Conservation (phyloP, 768 basidiomycete genomes). For the Mycena amicta region DNA sequence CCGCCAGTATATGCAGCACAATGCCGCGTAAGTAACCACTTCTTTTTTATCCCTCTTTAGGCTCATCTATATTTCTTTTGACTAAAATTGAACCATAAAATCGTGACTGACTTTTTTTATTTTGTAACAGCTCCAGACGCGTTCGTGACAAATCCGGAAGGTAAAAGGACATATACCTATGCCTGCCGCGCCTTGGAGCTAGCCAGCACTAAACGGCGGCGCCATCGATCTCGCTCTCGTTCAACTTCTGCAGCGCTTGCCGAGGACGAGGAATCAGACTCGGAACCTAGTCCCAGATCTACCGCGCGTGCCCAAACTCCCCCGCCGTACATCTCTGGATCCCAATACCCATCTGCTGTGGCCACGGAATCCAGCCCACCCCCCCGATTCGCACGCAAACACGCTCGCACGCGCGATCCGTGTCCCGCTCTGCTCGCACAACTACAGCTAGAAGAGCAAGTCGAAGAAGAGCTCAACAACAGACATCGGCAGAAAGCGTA, state of each 20-base stretch:
- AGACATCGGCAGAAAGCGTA: too few relatives aligned
- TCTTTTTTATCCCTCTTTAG: not conserved
- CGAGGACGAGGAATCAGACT: not conserved
- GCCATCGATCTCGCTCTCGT: not conserved
- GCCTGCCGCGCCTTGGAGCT: not conserved
- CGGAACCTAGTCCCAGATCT: not conserved
- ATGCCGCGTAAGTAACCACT: not conserved
- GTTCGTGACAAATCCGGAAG: not conserved
- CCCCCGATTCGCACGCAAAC: not conserved
- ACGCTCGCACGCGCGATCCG: slow-evolving; percentile 1
- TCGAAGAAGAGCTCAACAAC: not conserved
- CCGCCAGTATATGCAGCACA: not conserved
- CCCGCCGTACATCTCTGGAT: not conserved
- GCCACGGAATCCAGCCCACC: not conserved
- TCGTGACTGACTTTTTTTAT: too few relatives aligned
- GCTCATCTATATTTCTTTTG: too few relatives aligned
- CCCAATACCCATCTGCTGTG: too few relatives aligned
- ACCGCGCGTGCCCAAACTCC: not conserved
- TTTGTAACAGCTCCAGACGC: not conserved
- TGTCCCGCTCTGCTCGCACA: not conserved
- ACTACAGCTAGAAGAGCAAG: not conserved
- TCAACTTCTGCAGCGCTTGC: not conserved
- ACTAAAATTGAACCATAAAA: too few relatives aligned
- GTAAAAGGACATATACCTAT: not conserved
- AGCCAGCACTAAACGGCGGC: not conserved